Conservation (phyloP, 768 basidiomycete genomes). For the Suillus brevipes region DNA sequence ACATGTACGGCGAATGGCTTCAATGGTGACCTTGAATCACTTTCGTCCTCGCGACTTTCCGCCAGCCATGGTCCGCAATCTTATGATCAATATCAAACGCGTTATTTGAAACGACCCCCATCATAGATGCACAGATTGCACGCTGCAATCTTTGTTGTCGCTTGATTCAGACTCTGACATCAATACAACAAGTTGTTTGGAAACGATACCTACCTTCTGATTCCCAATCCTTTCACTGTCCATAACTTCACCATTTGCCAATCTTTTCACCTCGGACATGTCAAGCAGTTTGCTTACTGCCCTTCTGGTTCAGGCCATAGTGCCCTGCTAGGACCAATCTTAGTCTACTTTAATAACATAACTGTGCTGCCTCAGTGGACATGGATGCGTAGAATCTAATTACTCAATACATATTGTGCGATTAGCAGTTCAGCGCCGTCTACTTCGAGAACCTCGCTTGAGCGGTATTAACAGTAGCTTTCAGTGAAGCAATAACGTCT, state of each 20-base stretch:
- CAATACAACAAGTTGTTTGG: slow-evolving; percentile 24
- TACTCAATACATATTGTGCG: neutral
- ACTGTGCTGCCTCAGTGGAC: slow-evolving; percentile 1
- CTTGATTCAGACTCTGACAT: slow-evolving; percentile 32
- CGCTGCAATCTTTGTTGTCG: slow-evolving; percentile 28
- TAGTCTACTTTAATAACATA: slow-evolving; percentile 28
- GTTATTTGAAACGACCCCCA: slow-evolving; percentile 29
- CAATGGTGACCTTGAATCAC: slow-evolving; percentile 41
- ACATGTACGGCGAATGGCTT: slow-evolving; percentile 91
- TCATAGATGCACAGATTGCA: slow-evolving; percentile 23
- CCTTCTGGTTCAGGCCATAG: slow-evolving; percentile 16
- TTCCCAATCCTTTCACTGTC: slow-evolving; percentile 25
- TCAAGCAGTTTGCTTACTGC: slow-evolving; percentile 16
- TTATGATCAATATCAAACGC: slow-evolving; percentile 27
- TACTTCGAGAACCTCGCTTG: slow-evolving; percentile 46
- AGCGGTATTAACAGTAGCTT: slow-evolving; percentile 66
- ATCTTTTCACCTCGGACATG: slow-evolving; percentile 20
- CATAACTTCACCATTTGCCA: slow-evolving; percentile 21
- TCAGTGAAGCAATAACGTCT: slow-evolving; percentile 71
- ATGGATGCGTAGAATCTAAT: slow-evolving; percentile 2
- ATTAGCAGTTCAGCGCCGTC: neutral
- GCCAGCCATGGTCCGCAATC: slow-evolving; percentile 26
- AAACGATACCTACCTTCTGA: slow-evolving; percentile 25
- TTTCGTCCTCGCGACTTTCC: slow-evolving; percentile 9
- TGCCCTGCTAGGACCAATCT: slow-evolving; percentile 24